These are phyloP conservation scores for Penicillium macrosclerotiorum DNA, from an alignment of 495 filamentous ascomycete species.

Conservation along the genomic window DNA sequence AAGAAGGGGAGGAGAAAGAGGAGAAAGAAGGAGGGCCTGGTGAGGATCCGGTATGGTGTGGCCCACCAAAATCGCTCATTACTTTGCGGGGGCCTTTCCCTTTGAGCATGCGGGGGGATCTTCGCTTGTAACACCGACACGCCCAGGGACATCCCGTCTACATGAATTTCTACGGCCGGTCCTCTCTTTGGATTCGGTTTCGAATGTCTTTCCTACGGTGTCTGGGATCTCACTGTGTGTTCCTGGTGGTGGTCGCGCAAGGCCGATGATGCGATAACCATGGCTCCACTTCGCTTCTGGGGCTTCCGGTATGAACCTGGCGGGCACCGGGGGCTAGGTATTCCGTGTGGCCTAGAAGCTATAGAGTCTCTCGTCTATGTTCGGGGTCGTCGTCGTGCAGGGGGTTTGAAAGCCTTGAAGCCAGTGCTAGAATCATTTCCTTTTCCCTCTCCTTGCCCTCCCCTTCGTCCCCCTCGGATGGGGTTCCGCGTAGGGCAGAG, in stretches of 20 bases:
- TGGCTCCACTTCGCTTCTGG: constrained; percentile 22
- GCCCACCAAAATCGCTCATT: constrained; percentile 34
- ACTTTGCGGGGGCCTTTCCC: constrained; percentile 32
- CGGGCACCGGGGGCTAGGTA: not conserved
- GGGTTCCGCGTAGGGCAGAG: constrained; percentile 18
- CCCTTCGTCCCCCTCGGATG: not conserved
- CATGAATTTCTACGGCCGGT: too few species aligned
- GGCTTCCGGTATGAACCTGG: constrained; percentile 14
- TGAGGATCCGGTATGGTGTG: constrained; percentile 27
- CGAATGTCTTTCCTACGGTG: not conserved
- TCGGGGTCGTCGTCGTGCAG: not conserved
- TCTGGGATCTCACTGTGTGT: not conserved
- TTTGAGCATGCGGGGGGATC: constrained; percentile 35
- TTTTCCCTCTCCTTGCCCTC: not conserved
- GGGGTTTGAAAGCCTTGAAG: constrained; percentile 3
- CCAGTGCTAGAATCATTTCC: too few species aligned
- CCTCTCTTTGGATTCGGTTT: not conserved
- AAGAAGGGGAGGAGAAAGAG: constrained; percentile 20
- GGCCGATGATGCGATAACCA: constrained; percentile 25
- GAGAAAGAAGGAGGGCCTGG: constrained; percentile 18
- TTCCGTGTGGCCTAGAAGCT: too few species aligned
- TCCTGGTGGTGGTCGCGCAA: not conserved
- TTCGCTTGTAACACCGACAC: constrained; percentile 20
- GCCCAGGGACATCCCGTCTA: too few species aligned
- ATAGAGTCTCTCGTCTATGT: not conserved